A percentile compares a stretch with the other conserved stretches of the same genome.
Conservation (phyloP, 2,329 filamentous ascomycete genomes). For the Trichoderma asperellum region DNA sequence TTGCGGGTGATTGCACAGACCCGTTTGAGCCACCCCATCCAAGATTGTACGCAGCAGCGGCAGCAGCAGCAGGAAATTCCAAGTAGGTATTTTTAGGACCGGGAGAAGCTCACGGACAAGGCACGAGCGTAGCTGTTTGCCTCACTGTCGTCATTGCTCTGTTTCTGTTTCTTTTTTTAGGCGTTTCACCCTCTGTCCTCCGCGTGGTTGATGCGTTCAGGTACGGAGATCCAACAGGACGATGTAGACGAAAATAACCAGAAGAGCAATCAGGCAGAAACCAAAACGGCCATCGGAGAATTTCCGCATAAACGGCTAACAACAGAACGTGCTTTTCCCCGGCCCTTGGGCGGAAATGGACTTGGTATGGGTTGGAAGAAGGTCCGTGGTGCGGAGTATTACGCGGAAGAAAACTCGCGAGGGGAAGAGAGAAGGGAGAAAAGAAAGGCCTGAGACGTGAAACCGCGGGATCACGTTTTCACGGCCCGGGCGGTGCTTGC, state of each 20-base stretch:
- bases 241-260: not conserved
- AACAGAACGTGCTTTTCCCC: not conserved
- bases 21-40: not conserved
- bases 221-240: not conserved
- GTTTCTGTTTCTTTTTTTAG: not conserved
- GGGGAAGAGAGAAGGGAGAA: not conserved
- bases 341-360: not conserved
- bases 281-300: not conserved
- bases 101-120: not conserved
- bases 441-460: not conserved
- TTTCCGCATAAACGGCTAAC: not conserved
- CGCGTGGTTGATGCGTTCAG: not conserved
- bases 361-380: not conserved
- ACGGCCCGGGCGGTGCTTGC: conserved; percentile 22
- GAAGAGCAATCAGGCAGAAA: not conserved
- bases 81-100: not conserved
- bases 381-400: conserved; percentile 2
- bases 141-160: not conserved
- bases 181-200: not conserved
- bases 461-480: conserved; percentile 16
- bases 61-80: not conserved
- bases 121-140: not conserved
- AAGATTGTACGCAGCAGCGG: not conserved
- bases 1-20: conserved; percentile 15
- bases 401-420: not conserved